A percentile compares a stretch with the other conserved stretches of the same genome.
phyloP scores from a whole-genome alignment of 306 rosid species.

The Vigna mungo region DNA sequence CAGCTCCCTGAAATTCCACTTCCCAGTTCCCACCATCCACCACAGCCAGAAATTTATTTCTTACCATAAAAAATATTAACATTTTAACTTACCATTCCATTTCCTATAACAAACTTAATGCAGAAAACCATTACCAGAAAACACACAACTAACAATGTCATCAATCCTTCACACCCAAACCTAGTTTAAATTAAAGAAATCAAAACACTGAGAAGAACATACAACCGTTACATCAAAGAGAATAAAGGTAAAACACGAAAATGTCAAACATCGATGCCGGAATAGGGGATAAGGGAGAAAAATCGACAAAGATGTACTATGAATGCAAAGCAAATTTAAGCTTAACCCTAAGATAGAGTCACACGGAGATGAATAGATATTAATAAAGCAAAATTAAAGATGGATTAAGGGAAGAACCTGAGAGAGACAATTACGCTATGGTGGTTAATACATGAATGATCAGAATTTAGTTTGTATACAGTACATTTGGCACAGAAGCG shows the following conservation, averaged over 20 bases:
- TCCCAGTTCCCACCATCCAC: background rate
- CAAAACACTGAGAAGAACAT: background rate
- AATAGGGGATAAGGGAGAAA: background rate
- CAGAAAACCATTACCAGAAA: background rate
- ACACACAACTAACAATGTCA: background rate
- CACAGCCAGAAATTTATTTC: background rate
- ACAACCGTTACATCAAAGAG: no score
- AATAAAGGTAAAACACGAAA: no score
- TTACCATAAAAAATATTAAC: background rate
- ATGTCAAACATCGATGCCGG: background rate
- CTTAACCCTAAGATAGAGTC: slow-evolving; percentile 29
- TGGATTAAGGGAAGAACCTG: slow-evolving; percentile 11
- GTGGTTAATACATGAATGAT: background rate
- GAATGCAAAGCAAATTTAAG: background rate
- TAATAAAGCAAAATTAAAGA: background rate
- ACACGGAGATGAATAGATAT: background rate
- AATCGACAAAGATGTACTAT: background rate
- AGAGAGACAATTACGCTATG: background rate
- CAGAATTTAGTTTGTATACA: no score
- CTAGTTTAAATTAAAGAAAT: background rate
- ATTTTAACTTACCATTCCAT: background rate
- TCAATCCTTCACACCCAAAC: slow-evolving; percentile 1
- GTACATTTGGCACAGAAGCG: background rate
- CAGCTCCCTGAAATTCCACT: background rate
- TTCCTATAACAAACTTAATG: background rate